These are phyloP conservation scores for Tetradesmus obliquus DNA, from an alignment of 139 green algal genomes.

Conservation along the genomic window DNA sequence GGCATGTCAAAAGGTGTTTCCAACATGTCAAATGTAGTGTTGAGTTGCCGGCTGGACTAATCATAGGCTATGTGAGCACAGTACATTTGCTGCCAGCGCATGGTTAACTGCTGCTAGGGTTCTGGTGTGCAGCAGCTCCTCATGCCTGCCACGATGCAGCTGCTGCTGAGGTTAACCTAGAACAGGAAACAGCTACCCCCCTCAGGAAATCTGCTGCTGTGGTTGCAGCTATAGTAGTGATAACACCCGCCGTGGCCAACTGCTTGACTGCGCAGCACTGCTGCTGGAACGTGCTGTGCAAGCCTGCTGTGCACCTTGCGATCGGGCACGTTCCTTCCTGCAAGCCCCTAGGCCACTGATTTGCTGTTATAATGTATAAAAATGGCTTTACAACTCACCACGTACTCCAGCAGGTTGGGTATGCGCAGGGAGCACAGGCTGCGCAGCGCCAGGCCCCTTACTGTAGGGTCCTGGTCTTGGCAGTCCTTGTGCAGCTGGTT, in stretches of 20 bases:
- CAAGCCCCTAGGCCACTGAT: not conserved
- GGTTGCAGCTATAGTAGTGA: too few species aligned
- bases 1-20: not conserved
- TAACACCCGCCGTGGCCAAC: too few species aligned
- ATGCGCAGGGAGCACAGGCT: conserved; percentile 92
- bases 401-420: conserved; percentile 95
- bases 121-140: not conserved
- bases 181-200: too few species aligned
- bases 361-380: not conserved
- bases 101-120: not conserved
- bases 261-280: too few species aligned
- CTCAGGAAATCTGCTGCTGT: too few species aligned
- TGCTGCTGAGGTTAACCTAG: not conserved
- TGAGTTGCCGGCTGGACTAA: too few species aligned
- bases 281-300: too few species aligned
- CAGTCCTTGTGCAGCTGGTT: conserved; percentile 93
- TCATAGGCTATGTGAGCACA: not conserved
- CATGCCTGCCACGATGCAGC: not conserved
- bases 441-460: conserved; percentile 94
- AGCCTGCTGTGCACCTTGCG: too few species aligned
- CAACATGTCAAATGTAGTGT: not conserved
- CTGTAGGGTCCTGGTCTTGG: conserved; percentile 91
- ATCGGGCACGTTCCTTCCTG: not conserved
- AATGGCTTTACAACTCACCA: conserved; percentile 69
- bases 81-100: not conserved